Evolutionary conservation across 202 grass and related monocot species (phyloP).

Genomic region (Miscanthus sacchariflorus): DNA sequence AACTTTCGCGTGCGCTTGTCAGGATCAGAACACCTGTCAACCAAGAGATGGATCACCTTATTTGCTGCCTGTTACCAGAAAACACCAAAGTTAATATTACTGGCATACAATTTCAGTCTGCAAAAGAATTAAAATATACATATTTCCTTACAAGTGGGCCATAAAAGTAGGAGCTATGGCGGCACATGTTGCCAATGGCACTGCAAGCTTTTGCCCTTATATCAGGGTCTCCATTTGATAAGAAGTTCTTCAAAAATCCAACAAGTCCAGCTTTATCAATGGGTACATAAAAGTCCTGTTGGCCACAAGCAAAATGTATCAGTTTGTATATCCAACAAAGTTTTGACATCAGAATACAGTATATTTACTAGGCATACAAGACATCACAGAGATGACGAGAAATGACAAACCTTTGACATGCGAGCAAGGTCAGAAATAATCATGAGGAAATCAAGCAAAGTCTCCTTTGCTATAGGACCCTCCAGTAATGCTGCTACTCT

Average conservation of each 20-base stretch:
- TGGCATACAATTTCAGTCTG: conserved; percentile 16
- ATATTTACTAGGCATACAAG: conserved; percentile 14
- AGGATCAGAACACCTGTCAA: conserved; percentile 90
- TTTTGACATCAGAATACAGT: conserved; percentile 13
- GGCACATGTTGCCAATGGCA: conserved; percentile 98
- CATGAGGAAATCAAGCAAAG: conserved; percentile 94
- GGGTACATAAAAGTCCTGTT: conserved; percentile 85
- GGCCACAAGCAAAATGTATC: conserved; percentile 38
- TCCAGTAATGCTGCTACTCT: conserved; percentile 68
- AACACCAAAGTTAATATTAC: conserved; percentile 38
- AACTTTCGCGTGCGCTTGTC: conserved; percentile 95
- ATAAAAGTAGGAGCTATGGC: conserved; percentile 93
- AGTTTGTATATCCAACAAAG: conserved; percentile 22
- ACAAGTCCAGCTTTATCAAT: conserved; percentile 86
- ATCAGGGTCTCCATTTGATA: conserved; percentile 74
- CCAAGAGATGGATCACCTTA: conserved; percentile 80
- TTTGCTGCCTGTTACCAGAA: conserved; percentile 60
- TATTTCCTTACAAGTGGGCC: conserved; percentile 75
- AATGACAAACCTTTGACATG: conserved; percentile 91
- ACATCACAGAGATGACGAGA: conserved; percentile 19
- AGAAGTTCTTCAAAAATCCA: conserved; percentile 72
- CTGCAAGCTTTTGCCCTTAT: conserved; percentile 98
- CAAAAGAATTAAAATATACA: not conserved
- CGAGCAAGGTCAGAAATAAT: conserved; percentile 98
- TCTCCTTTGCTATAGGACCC: conserved; percentile 65